Evolutionary conservation across 2,329 filamentous ascomycete genomes (phyloP), one percentile per base, ranked within the genome.

Genomic region (Botryotinia convoluta): DNA sequence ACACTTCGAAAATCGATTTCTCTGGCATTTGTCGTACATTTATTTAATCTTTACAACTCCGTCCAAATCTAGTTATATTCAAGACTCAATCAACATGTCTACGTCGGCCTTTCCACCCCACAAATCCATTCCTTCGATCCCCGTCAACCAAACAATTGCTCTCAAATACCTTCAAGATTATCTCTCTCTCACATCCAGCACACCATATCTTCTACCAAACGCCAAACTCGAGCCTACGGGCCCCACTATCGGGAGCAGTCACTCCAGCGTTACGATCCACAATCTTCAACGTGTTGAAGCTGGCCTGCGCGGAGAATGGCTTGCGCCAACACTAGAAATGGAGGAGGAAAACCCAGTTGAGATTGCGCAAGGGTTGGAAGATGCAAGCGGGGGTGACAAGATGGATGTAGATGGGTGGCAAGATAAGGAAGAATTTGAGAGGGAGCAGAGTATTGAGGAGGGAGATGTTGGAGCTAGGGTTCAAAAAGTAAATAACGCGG

Each of bases 281-380:
- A 86, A 88, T 77, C 79, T 89, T 63, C 82, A 84, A 54, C 83
- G 87, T 65, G 84, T 89, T 14, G 85, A 86, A 75, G 84, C 84
- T 9, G 87, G 87, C 0, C 76, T 89, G 74, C 79, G 82, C 32
- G 87, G 87, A 35, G 86, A 88, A 79, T 83, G 82, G 75, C 78
- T 88, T 39, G 84, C 79, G 72, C 79, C 83, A 14, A 81, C 79
- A 45, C 79, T 84, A 16, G 84, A 86, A 74, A 74, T 81, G 10
- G 82, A 81, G 32, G 78, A 79, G 37, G 73, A 57, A 22, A 71
- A 78, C 9, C 63, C 61, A 22, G 76, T 75, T 3, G 59, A 64
- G 4, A 74, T 75, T n/a, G 81, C 79, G 12, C 74, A 77, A 20
- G 80, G 78, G 5, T 78, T 78, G 45, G 75, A 74, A 64, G 75